Conservation (phyloP, 2,329 filamentous ascomycete species). For the Colletotrichum salicis region DNA sequence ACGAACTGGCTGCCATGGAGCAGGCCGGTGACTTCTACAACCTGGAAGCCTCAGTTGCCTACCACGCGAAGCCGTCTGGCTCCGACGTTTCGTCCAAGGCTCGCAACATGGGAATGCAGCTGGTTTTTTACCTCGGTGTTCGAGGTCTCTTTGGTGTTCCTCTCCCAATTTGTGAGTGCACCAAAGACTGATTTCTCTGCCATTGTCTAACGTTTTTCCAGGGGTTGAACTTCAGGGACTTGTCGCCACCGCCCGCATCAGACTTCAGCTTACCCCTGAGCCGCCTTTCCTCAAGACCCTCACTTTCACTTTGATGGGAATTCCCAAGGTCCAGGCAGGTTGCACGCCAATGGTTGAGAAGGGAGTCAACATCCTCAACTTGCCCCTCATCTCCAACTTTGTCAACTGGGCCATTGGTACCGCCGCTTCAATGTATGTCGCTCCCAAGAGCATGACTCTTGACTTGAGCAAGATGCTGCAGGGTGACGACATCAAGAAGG, state of each 20-base stretch:
- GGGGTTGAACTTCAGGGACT: slow-evolving; percentile 79
- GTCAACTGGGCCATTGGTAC: slow-evolving; percentile 95
- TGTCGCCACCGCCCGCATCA: slow-evolving; percentile 75
- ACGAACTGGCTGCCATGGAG: slow-evolving; percentile 88
- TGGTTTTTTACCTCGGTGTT: slow-evolving; percentile 92
- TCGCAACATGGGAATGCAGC: slow-evolving; percentile 73
- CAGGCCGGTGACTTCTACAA: slow-evolving; percentile 93
- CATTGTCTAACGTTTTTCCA: slow-evolving; percentile 62
- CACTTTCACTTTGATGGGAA: slow-evolving; percentile 93
- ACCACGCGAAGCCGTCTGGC: slow-evolving; percentile 80
- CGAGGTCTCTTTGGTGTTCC: slow-evolving; percentile 91
- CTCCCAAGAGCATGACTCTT: slow-evolving; percentile 92
- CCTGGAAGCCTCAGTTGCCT: slow-evolving; percentile 79
- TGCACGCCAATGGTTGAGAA: slow-evolving; percentile 93
- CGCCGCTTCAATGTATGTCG: slow-evolving; percentile 88
- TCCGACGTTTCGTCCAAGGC: slow-evolving; percentile 81
- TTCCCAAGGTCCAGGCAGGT: slow-evolving; percentile 88
- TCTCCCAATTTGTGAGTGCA: slow-evolving; percentile 74
- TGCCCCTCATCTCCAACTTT: slow-evolving; percentile 94
- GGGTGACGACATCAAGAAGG: slow-evolving; percentile 92
- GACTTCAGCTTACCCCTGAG: slow-evolving; percentile 82
- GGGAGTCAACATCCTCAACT: slow-evolving; percentile 89
- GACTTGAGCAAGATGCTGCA: slow-evolving; percentile 91
- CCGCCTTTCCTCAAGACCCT: slow-evolving; percentile 92
- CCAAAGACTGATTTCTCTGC: slow-evolving; percentile 42